Base-by-base conservation (phyloP, 805 yeast genomes). In the Dipodascus albidus region DNA sequence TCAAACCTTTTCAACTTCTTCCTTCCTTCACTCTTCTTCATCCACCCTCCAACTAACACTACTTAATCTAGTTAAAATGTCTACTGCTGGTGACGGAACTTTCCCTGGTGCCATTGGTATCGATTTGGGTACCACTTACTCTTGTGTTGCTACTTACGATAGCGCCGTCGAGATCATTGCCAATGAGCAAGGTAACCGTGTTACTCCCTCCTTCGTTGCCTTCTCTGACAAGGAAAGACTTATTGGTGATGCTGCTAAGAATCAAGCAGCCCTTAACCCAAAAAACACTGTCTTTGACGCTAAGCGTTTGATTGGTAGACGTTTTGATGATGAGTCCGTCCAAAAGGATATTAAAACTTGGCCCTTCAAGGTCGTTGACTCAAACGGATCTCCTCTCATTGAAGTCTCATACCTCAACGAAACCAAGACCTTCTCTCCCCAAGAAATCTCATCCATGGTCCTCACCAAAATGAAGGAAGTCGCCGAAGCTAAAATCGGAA, bases 51-150 rank as follows among this genome's bases (percentile, higher is more conserved):
- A 48, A 44, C 21, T 33, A 47, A 42, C 52, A 11, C 44, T 38
- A 38, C 44, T 11, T 17, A 4, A 14, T 6, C 3, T 19, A 38
- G 27, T 20, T 41, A 53, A 56, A 54, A 58, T 59, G 62, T 61
- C 69, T 55, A 55, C 65, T 60, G 66, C 66, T 55, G 64, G 65
- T 84, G 96, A 89, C 82, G 96, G 96, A 85, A 93, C 89, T 79
- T 89, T 86, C 85, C 93, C 90, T 83, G 97, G 97, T 85, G 93
- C 93, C 76, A 86, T 88, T 73, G 99, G 99, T 85, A 91, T 91
- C 83, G 98, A 90, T 81, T 80, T 87, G 76, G 95, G 95, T 82
- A 87, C 95, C 67, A 88, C 96, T 56, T 88, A 88, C 77, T 88
- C 96, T 52, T 89, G 96, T 82, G 96, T 89, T 59, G 96, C 96